phyloP scores from a whole-genome alignment of 768 basidiomycete genomes.

The Tylopilus subfusipes region DNA sequence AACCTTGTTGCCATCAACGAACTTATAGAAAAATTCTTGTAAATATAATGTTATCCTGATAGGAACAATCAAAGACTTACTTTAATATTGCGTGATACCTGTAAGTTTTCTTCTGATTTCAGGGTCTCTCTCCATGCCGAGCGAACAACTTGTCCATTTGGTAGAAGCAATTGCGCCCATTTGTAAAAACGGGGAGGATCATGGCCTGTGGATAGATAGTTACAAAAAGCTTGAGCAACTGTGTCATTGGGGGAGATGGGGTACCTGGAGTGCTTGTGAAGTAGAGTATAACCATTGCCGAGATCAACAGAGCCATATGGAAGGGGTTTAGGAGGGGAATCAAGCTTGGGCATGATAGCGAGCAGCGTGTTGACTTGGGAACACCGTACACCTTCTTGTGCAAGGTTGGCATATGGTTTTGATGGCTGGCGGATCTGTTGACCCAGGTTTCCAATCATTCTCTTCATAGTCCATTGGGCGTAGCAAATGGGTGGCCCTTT shows the following conservation, averaged over 20 bases:
- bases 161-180: too few relatives aligned
- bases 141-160: too few relatives aligned
- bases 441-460: too few relatives aligned
- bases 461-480: too few relatives aligned
- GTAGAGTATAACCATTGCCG: neutral
- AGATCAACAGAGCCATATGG: too few relatives aligned
- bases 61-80: too few relatives aligned
- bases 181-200: neutral
- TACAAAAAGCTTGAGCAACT: neutral
- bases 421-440: too few relatives aligned
- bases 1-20: neutral
- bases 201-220: neutral
- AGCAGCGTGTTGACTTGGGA: neutral
- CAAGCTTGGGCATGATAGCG: neutral
- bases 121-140: too few relatives aligned
- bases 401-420: neutral
- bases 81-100: too few relatives aligned
- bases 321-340: too few relatives aligned
- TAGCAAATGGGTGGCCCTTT: neutral
- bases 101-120: neutral
- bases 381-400: neutral
- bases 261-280: neutral
- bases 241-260: neutral
- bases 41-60: neutral
- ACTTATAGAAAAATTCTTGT: neutral